Conservation (phyloP, 352 stramenopile species). For the Phytophthora tentaculata region DNA sequence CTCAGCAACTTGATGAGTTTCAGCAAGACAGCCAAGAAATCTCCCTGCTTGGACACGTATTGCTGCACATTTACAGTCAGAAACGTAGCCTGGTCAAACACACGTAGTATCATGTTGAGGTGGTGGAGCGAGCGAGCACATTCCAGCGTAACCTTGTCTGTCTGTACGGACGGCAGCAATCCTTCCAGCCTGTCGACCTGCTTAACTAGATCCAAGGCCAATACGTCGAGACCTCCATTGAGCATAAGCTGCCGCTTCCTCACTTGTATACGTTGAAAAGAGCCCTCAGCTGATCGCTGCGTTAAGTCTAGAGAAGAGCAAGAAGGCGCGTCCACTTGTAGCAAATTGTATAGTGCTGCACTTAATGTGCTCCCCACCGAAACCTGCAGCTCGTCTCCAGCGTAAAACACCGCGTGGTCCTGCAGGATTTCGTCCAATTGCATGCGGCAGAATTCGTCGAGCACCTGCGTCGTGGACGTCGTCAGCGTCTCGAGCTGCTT, state of each 20-base stretch:
- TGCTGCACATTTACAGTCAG: slow-evolving; percentile 53
- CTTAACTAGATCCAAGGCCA: slow-evolving; percentile 24
- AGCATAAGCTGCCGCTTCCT: slow-evolving; percentile 51
- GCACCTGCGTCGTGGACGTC: slow-evolving; percentile 3
- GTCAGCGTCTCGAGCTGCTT: slow-evolving; percentile 28
- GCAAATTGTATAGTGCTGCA: slow-evolving; percentile 48
- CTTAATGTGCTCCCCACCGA: slow-evolving; percentile 40
- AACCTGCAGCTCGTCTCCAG: slow-evolving; percentile 40
- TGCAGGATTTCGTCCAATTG: slow-evolving; percentile 36
- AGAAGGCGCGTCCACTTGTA: slow-evolving; percentile 41
- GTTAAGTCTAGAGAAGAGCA: slow-evolving; percentile 2
- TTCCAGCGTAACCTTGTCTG: slow-evolving; percentile 16
- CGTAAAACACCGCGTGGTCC: slow-evolving; percentile 39
- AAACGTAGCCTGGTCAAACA: slow-evolving; percentile 79
- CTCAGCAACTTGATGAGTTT: slow-evolving; percentile 45
- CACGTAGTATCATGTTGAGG: slow-evolving; percentile 48
- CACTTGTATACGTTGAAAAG: slow-evolving; percentile 33
- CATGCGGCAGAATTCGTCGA: slow-evolving; percentile 11
- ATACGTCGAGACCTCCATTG: slow-evolving; percentile 44
- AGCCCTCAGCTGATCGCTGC: slow-evolving; percentile 21
- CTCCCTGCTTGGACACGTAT: slow-evolving; percentile 43
- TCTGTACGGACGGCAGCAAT: not conserved
- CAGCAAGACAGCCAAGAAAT: slow-evolving; percentile 49
- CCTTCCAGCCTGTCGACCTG: slow-evolving; percentile 9
- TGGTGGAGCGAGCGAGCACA: slow-evolving; percentile 39